Evolutionary conservation across 768 basidiomycete species (phyloP).

Genomic region (Hydnum rufescens): DNA sequence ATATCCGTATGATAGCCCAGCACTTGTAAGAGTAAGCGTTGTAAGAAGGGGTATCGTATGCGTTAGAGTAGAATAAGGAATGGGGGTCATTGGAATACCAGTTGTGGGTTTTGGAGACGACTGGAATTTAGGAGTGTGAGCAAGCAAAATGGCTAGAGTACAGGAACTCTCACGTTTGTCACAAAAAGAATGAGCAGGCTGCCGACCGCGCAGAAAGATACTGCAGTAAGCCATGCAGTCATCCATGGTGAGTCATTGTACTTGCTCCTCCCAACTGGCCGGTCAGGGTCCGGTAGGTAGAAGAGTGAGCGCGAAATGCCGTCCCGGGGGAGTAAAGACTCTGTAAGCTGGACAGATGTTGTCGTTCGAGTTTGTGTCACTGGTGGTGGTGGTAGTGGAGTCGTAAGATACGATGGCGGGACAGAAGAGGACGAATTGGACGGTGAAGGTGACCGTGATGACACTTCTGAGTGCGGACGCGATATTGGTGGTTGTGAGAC

Average conservation of each 20-base stretch:
- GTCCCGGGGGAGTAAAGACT: conserved; percentile 60
- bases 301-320: conserved; percentile 46
- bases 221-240: conserved; percentile 38
- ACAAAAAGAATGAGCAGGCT: conserved; percentile 47
- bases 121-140: conserved; percentile 16
- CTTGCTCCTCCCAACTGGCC: conserved; percentile 42
- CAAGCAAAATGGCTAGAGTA: conserved; percentile 12
- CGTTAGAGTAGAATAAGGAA: conserved; percentile 51
- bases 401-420: conserved; percentile 26
- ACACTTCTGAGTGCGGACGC: conserved; percentile 6
- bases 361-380: conserved; percentile 17
- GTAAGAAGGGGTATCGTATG: conserved; percentile 62
- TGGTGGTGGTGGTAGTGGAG: conserved; percentile 7
- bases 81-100: conserved; percentile 9
- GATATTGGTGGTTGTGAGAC: conserved; percentile 6
- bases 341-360: conserved; percentile 27
- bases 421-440: conserved; percentile 14
- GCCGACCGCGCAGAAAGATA: conserved; percentile 40
- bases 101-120: conserved; percentile 13
- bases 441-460: conserved; percentile 13
- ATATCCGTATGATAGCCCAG: conserved; percentile 50
- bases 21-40: conserved; percentile 50
- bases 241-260: conserved; percentile 61
- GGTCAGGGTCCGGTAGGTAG: conserved; percentile 55
- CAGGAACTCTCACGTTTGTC: conserved; percentile 18